Conservation (phyloP, 495 filamentous ascomycete species). For the Pyrenula aspistea region DNA sequence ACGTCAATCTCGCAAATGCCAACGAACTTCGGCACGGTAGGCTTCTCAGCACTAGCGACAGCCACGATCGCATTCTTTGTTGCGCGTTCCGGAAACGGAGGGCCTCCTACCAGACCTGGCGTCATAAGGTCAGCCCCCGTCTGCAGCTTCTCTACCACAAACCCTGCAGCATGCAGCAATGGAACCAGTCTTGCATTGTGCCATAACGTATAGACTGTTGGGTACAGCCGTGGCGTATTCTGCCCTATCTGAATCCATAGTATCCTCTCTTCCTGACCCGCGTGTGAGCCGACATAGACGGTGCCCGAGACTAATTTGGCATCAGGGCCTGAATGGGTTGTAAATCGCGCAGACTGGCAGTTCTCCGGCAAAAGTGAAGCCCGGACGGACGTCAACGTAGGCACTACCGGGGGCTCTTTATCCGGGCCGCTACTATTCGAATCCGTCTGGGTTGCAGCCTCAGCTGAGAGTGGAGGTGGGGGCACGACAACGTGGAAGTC, state of each 20-base stretch:
- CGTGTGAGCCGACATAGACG: conserved; percentile 50
- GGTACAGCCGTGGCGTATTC: conserved; percentile 39
- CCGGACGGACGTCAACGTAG: conserved; percentile 37
- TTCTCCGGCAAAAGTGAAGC: conserved; percentile 57
- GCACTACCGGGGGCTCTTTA: conserved; percentile 2
- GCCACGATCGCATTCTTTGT: conserved; percentile 51
- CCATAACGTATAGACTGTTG: conserved; percentile 62
- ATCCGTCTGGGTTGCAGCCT: conserved; percentile 20
- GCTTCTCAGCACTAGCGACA: conserved; percentile 49
- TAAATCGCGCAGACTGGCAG: conserved; percentile 51
- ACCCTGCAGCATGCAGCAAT: conserved; percentile 47
- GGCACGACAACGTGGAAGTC: conserved; percentile 44
- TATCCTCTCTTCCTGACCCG: conserved; percentile 46
- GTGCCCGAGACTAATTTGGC: conserved; percentile 51
- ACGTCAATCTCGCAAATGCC: conserved; percentile 60
- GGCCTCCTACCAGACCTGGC: conserved; percentile 55
- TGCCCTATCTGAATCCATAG: conserved; percentile 62
- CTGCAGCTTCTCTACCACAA: conserved; percentile 52
- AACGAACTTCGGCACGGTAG: conserved; percentile 51
- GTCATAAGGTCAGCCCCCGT: conserved; percentile 66
- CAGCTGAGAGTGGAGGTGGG: conserved; percentile 16
- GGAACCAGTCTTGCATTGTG: conserved; percentile 49
- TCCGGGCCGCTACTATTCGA: conserved; percentile 14
- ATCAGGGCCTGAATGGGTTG: conserved; percentile 55
- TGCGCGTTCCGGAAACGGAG: conserved; percentile 52